Conservation (phyloP, 345 rosid genomes). For the Citrus maxima region DNA sequence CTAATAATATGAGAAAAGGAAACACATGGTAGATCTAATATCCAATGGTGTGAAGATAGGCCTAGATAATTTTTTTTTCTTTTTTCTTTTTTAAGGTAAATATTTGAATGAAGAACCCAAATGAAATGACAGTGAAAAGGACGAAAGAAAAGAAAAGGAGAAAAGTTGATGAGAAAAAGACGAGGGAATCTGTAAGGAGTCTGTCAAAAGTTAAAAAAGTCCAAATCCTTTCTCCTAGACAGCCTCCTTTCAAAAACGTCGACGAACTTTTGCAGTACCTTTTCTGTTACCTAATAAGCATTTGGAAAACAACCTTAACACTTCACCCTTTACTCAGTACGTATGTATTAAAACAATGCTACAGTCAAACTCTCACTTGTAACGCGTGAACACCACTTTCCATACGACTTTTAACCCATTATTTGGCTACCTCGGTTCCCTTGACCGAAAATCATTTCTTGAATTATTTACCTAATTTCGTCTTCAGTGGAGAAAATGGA, state of each 20-base stretch:
- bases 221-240: constrained; percentile 8
- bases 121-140: background rate
- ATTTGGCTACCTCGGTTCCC: too few species aligned
- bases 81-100: too few species aligned
- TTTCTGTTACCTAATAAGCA: background rate
- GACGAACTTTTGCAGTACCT: constrained; percentile 22
- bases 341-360: too few species aligned
- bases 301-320: constrained; percentile 11
- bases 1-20: background rate
- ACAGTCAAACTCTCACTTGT: too few species aligned
- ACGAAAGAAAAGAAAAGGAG: background rate
- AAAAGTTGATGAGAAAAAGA: constrained; percentile 7
- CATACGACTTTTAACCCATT: too few species aligned
- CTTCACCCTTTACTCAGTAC: background rate
- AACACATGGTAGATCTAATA: background rate
- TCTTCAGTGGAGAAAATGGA: too few species aligned
- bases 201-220: constrained; percentile 8
- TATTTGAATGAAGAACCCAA: background rate
- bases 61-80: too few species aligned
- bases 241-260: constrained; percentile 18
- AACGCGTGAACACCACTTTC: too few species aligned
- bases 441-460: too few species aligned
- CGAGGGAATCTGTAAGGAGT: constrained; percentile 22
- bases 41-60: background rate
- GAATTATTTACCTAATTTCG: too few species aligned